phyloP scores from a whole-genome alignment of 768 basidiomycete species.

The Tylopilus felleus region DNA sequence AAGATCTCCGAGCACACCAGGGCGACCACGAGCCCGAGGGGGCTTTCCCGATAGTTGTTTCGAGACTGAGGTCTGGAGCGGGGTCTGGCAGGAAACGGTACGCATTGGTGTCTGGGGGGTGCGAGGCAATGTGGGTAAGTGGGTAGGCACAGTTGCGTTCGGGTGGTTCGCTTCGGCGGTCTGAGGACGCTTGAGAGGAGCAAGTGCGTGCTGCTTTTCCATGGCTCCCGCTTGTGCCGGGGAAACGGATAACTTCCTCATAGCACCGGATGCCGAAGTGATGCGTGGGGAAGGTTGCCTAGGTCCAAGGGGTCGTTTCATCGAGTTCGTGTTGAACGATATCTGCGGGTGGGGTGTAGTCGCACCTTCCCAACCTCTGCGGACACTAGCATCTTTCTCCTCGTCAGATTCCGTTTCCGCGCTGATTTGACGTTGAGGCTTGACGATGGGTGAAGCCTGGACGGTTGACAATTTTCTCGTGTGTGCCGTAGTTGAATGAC shows the following conservation, averaged over 20 bases:
- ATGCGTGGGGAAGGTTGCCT: conserved; percentile 18
- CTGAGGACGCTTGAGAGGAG: conserved; percentile 1
- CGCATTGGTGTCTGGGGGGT: conserved; percentile 7
- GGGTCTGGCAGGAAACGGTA: conserved; percentile 23
- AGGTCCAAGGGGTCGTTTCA: conserved; percentile 22
- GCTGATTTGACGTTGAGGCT: conserved; percentile 9
- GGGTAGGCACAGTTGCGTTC: background rate
- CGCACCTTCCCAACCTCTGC: background rate
- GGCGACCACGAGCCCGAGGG: conserved; percentile 24
- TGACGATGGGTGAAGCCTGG: conserved; percentile 28
- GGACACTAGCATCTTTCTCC: background rate
- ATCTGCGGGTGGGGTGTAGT: conserved; percentile 7
- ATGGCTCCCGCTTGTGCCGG: background rate
- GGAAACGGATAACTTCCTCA: conserved; percentile 3
- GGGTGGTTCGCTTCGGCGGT: conserved; percentile 14
- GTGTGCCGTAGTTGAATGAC: conserved; percentile 1
- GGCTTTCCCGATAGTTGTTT: conserved; percentile 30
- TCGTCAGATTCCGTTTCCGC: conserved; percentile 1
- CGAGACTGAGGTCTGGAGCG: conserved; percentile 1
- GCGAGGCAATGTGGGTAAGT: background rate
- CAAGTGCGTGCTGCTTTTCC: conserved; percentile 4
- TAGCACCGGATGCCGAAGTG: background rate
- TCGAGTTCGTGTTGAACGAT: conserved; percentile 18
- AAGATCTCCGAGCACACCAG: conserved; percentile 38
- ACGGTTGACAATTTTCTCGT: conserved; percentile 30